These are phyloP conservation scores for Bimuria novae-zelandiae DNA, from an alignment of 2,329 filamentous ascomycete species.

Conservation along the genomic window DNA sequence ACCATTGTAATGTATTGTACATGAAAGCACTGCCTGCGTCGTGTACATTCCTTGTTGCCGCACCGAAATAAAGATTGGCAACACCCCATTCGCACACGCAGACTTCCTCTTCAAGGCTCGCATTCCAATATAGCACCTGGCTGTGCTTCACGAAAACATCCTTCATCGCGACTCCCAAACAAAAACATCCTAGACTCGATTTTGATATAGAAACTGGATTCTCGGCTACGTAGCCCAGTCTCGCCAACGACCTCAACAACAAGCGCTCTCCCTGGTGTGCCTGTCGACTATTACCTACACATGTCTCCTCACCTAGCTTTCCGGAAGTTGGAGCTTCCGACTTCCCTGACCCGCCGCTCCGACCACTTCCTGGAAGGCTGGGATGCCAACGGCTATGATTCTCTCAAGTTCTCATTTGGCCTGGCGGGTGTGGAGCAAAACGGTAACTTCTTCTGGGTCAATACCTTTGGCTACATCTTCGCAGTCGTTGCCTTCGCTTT, in stretches of 20 bases:
- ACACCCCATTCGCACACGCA: background rate
- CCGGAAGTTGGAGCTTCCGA: conserved; percentile 25
- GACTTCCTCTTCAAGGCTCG: conserved; percentile 2
- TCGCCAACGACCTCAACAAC: background rate
- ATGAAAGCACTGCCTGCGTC: conserved; percentile 31
- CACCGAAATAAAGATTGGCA: conserved; percentile 23
- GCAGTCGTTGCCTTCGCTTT: conserved; percentile 42
- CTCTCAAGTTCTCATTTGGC: conserved; percentile 49
- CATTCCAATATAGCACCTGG: conserved; percentile 12
- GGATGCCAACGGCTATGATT: conserved; percentile 35
- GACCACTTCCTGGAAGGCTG: conserved; percentile 36
- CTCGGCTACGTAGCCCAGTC: background rate
- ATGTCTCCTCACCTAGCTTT: conserved; percentile 34
- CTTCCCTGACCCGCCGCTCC: conserved; percentile 22
- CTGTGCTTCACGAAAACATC: conserved; percentile 8
- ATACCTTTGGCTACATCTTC: conserved; percentile 49
- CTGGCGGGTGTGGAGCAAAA: conserved; percentile 54
- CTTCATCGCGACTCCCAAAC: background rate
- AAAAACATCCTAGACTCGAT: background rate
- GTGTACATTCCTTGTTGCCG: conserved; percentile 19
- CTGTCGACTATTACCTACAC: conserved; percentile 10
- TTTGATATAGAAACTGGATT: background rate
- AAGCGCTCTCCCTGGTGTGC: background rate
- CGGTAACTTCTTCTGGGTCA: conserved; percentile 53
- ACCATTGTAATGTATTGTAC: conserved; percentile 37